These are phyloP conservation scores for Bipolaris bicolor DNA, from an alignment of 2,329 filamentous ascomycete genomes.

Conservation along the genomic window DNA sequence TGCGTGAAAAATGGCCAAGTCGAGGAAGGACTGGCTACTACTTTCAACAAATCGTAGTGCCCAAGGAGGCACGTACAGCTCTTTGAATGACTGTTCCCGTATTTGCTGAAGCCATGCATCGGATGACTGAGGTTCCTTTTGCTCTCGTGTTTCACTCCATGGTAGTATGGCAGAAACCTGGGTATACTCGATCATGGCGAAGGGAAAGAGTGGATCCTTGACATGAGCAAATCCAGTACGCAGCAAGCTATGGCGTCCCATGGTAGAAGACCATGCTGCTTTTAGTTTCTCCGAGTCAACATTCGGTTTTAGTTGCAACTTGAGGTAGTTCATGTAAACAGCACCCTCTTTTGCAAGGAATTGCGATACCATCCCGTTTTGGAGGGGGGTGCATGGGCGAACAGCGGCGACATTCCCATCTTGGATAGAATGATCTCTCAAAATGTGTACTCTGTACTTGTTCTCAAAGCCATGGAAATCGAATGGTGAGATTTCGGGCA, in stretches of 20 bases:
- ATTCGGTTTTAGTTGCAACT: constrained; percentile 56
- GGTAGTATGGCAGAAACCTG: constrained; percentile 46
- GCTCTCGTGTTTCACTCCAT: constrained; percentile 21
- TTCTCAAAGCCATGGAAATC: constrained; percentile 61
- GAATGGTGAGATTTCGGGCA: constrained; percentile 26
- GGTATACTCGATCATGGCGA: constrained; percentile 74
- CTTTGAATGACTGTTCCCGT: constrained; percentile 45
- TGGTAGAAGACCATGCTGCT: constrained; percentile 65
- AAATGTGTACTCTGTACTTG: constrained; percentile 47
- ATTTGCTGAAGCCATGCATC: constrained; percentile 34
- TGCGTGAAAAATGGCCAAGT: constrained; percentile 74
- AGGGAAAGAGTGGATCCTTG: constrained; percentile 65
- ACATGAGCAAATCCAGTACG: constrained; percentile 74
- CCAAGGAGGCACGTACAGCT: constrained; percentile 68
- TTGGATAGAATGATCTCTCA: constrained; percentile 40
- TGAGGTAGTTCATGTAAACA: constrained; percentile 78
- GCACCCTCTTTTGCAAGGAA: constrained; percentile 70
- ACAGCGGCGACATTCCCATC: constrained; percentile 60
- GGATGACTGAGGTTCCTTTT: neutral
- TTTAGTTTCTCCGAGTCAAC: constrained; percentile 54
- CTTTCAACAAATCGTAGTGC: constrained; percentile 57
- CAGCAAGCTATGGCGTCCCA: constrained; percentile 70
- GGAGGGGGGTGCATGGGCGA: constrained; percentile 79
- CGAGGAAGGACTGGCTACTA: constrained; percentile 37
- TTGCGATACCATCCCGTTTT: constrained; percentile 79